Evolutionary conservation across 208 protist genomes (phyloP), one percentile per base, ranked within the genome.

Genomic region (Balamuthia mandrillaris): DNA sequence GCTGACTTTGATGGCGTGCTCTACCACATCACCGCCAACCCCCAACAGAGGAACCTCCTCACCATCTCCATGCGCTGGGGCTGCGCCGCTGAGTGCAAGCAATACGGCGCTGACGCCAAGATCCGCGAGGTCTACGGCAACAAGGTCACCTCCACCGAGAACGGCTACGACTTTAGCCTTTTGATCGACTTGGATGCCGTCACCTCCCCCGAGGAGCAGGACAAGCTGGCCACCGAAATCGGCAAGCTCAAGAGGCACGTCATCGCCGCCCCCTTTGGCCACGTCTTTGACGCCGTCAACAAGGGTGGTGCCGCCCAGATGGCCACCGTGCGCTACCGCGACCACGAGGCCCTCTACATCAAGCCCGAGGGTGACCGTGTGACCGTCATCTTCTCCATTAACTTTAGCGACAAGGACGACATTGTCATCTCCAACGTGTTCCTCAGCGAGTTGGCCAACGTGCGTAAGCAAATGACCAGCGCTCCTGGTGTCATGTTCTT

Each of bases 1-100:
- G 85, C 86, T 16, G 91, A 94, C 66, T 94, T 94, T 82, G 91
- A 94, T 63, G 87, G 91, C 29, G 88, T 91, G 10, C 41, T 77
- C 51, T 94, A 89, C 82, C 72, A 91, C 65, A 41, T 91, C 21
- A 16, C 66, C 29, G 88, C 75, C 33, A n/a, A 60, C 10, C 6
- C 60, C 7, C 18, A 68, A 12, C 6, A 3, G 2, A 39, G 60
- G 41, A 85, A 85, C 60, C 14, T 78, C 16, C 31, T 93, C 33
- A 66, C 37, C 5, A 61, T 93, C 5, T 91, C 87, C 6, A 88
- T 92, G 3, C 37, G 39, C 12, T 74, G 81, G 51, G 33, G 42
- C 29, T 85, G 61, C 86, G 81, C 84, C 21, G 7, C 12, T 39
- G 56, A 91, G 35, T 83, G 91, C 6, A 31, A 75, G 12, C 63